A percentile compares a stretch with the other conserved stretches of the same genome.
phyloP scores from a whole-genome alignment of 139 green algal genomes.

The Haematococcus lacustris region DNA sequence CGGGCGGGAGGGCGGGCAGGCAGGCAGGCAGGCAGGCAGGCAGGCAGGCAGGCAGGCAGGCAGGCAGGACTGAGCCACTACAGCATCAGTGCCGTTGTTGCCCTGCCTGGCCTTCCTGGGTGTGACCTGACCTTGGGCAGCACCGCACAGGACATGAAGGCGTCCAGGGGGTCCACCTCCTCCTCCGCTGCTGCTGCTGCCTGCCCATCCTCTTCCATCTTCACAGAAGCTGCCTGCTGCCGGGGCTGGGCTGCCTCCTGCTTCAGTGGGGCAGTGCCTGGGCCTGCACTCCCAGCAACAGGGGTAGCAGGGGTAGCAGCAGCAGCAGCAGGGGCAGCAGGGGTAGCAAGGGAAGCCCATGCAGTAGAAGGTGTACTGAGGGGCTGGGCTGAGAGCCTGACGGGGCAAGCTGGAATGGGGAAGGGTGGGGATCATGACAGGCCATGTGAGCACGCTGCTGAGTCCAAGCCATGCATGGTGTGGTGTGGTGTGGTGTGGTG shows the following conservation, averaged over 20 bases:
- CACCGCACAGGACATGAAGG: conserved; percentile 79
- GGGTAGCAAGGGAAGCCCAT: neutral
- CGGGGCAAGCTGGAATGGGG: too few species aligned
- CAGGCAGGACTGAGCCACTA: too few species aligned
- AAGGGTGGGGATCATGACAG: neutral
- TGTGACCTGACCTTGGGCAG: conserved; percentile 25
- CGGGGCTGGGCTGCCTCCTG: neutral
- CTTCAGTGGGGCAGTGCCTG: neutral
- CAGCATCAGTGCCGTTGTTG: neutral
- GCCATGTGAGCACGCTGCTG: neutral
- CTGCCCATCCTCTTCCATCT: neutral
- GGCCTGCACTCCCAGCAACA: neutral
- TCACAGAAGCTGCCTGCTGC: conserved; percentile 8
- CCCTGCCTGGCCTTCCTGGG: neutral
- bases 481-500: too few species aligned
- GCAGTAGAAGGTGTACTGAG: too few species aligned
- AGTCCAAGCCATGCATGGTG: neutral
- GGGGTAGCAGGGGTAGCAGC: neutral
- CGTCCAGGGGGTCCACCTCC: conserved; percentile 87
- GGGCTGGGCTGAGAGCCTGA: too few species aligned
- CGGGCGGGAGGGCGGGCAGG: neutral
- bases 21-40: neutral
- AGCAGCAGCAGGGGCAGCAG: neutral
- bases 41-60: neutral
- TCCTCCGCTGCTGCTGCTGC: conserved; percentile 35